Conservation (phyloP, 2,329 filamentous ascomycete genomes). For the Monilinia vaccinii-corymbosi region DNA sequence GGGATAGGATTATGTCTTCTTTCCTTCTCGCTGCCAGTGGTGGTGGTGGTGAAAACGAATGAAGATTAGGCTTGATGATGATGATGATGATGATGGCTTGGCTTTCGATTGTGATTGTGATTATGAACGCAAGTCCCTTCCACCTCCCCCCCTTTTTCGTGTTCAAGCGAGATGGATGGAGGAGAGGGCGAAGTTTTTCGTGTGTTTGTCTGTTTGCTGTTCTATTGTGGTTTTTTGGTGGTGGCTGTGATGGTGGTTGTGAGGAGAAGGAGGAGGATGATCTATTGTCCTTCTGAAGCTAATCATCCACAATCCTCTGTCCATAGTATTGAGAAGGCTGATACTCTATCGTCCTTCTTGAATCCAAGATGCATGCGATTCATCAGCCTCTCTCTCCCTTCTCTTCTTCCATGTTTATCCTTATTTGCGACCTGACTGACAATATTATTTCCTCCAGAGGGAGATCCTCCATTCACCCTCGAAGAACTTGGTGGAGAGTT, state of each 20-base stretch:
- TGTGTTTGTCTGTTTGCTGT: no score
- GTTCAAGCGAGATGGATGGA: neutral
- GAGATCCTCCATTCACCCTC: neutral
- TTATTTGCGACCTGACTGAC: neutral
- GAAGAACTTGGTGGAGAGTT: neutral
- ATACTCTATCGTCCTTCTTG: neutral
- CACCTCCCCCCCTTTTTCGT: neutral
- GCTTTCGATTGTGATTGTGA: no score
- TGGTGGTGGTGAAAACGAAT: no score
- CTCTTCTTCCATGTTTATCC: neutral
- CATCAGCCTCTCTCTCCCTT: neutral
- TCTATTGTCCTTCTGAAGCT: neutral
- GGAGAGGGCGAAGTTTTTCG: no score
- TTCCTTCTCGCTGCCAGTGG: no score
- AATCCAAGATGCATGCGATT: neutral
- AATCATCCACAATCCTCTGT: neutral
- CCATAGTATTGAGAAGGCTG: neutral
- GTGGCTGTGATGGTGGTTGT: no score
- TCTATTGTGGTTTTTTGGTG: no score
- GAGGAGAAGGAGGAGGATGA: neutral
- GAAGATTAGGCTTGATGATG: no score
- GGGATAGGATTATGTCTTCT: no score
- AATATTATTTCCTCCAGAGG: neutral
- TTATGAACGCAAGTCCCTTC: no score
- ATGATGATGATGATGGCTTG: no score